These are phyloP conservation scores for Neonectria hederae DNA, from an alignment of 2,329 filamentous ascomycete species.

Conservation along the genomic window DNA sequence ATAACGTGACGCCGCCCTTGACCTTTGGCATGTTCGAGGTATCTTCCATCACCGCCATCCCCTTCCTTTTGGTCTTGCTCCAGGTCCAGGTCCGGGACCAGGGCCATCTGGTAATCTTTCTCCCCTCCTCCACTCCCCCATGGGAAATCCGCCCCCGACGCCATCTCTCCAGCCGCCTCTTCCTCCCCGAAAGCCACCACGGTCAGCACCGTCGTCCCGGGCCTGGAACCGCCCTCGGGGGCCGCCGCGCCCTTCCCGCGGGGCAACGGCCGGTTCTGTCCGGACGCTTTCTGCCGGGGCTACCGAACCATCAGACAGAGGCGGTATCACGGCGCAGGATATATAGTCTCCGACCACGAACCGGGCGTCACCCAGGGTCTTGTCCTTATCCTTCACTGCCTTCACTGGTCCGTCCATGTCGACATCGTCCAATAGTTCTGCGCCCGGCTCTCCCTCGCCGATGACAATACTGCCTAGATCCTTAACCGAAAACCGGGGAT, in stretches of 20 bases:
- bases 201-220: constrained; percentile 45
- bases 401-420: constrained; percentile 45
- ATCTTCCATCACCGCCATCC: constrained; percentile 42
- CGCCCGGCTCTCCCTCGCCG: constrained; percentile 63
- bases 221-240: constrained; percentile 37
- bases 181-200: constrained; percentile 48
- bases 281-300: constrained; percentile 63
- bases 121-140: constrained; percentile 74
- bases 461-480: constrained; percentile 87
- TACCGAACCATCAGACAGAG: constrained; percentile 77
- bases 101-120: constrained; percentile 67
- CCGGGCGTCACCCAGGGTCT: constrained; percentile 77
- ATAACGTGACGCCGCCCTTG: constrained; percentile 27
- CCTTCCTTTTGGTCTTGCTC: constrained; percentile 41
- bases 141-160: constrained; percentile 51
- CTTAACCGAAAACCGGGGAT: constrained; percentile 74
- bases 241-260: constrained; percentile 37
- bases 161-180: constrained; percentile 53
- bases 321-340: constrained; percentile 82
- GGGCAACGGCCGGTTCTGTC: constrained; percentile 36
- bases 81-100: constrained; percentile 36
- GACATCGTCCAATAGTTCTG: constrained; percentile 52
- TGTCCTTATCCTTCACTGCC: constrained; percentile 69
- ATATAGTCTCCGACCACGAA: constrained; percentile 93
- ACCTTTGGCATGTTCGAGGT: not conserved